Conservation (phyloP, 1,284 basidiomycete genomes). For the Coriolopsis trogii region DNA sequence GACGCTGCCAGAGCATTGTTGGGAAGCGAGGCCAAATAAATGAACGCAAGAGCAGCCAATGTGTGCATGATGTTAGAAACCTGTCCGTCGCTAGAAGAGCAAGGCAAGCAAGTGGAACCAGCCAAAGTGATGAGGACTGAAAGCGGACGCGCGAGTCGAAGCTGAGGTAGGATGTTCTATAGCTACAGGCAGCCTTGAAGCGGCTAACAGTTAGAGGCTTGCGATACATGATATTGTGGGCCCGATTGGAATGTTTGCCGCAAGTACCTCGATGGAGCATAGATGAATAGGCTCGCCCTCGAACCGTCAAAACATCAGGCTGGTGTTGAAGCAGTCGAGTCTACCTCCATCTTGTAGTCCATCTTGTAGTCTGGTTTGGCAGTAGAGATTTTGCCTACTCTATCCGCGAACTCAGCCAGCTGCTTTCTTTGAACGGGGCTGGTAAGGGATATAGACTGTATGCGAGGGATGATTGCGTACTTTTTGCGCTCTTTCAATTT, state of each 20-base stretch:
- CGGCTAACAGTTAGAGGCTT: too few relatives aligned
- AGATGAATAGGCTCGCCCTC: too few relatives aligned
- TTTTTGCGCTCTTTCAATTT: constrained; percentile 58
- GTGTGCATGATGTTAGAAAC: too few relatives aligned
- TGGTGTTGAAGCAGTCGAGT: constrained; percentile 58
- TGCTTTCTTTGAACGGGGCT: constrained; percentile 37
- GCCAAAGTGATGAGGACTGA: constrained; percentile 5
- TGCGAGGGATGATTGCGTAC: constrained; percentile 37
- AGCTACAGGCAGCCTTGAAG: too few relatives aligned
- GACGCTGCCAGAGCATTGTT: constrained; percentile 5
- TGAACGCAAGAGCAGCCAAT: constrained; percentile 12
- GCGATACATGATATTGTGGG: too few relatives aligned
- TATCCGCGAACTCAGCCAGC: constrained; percentile 43
- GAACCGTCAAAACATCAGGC: constrained; percentile 2
- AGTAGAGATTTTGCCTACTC: constrained; percentile 29
- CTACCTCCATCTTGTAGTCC: constrained; percentile 47
- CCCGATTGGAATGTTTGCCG: not conserved
- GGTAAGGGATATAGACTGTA: not conserved
- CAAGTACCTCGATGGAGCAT: too few relatives aligned
- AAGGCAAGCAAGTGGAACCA: constrained; percentile 9
- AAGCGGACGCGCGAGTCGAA: not conserved
- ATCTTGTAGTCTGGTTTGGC: constrained; percentile 13
- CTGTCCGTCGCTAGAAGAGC: too few relatives aligned
- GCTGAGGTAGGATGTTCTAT: not conserved
- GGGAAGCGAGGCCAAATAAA: constrained; percentile 4